Evolutionary conservation across 768 basidiomycete genomes (phyloP).

Genomic region (Holtermanniella nyarrowii): DNA sequence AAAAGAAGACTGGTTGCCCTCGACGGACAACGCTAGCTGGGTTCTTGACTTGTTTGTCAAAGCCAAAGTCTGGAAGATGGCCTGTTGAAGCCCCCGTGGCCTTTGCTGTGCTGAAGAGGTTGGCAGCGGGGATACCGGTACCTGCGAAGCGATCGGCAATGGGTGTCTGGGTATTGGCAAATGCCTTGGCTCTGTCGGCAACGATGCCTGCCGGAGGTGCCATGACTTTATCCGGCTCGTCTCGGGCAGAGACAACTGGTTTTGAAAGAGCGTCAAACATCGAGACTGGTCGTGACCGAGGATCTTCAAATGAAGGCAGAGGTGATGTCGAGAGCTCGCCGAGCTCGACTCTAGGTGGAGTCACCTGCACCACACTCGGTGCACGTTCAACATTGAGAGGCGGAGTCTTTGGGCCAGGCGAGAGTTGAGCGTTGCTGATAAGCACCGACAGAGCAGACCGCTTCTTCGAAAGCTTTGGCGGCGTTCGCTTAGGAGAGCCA

Average conservation of each 20-base stretch:
- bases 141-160: conserved; percentile 27
- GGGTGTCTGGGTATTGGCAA: conserved; percentile 21
- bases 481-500: conserved; percentile 5
- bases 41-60: no score
- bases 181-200: conserved; percentile 14
- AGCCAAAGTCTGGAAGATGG: background rate
- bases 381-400: background rate
- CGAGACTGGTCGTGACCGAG: background rate
- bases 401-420: background rate
- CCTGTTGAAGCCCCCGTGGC: background rate
- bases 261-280: background rate
- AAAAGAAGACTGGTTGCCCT: conserved; percentile 28
- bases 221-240: conserved; percentile 13
- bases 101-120: background rate
- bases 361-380: conserved; percentile 8
- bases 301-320: conserved; percentile 9
- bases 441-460: conserved; percentile 18
- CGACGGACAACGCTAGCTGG: conserved; percentile 19
- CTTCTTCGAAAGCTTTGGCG: conserved; percentile 14
- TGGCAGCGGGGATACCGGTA: conserved; percentile 3
- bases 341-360: conserved; percentile 26
- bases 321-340: conserved; percentile 2
- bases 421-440: conserved; percentile 2
- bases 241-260: background rate
- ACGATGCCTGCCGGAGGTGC: conserved; percentile 14